These are phyloP conservation scores for Hypoxylon sp. DNA, from an alignment of 2,329 filamentous ascomycete species.

Conservation along the genomic window DNA sequence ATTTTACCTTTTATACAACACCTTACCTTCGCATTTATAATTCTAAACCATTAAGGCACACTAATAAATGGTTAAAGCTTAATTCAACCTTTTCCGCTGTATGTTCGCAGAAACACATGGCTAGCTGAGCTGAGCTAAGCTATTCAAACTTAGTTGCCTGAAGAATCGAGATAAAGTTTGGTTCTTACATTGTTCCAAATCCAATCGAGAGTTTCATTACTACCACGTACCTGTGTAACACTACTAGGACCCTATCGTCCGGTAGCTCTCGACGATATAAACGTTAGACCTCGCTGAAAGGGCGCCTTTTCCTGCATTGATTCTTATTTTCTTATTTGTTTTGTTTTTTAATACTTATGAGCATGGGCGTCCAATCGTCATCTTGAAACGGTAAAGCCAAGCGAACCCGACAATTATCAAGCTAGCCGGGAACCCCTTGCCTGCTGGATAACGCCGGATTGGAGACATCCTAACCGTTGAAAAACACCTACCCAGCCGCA, in stretches of 20 bases:
- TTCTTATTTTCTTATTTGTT: conserved; percentile 3
- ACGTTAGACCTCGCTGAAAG: conserved; percentile 5
- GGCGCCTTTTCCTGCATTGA: conserved; percentile 3
- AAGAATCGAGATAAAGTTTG: too few relatives aligned
- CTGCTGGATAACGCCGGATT: conserved; percentile 11
- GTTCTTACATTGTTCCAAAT: too few relatives aligned
- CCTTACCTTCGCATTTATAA: neutral
- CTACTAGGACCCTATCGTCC: too few relatives aligned
- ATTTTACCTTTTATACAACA: neutral
- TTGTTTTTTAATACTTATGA: neutral
- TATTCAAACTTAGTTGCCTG: too few relatives aligned
- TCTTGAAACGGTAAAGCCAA: conserved; percentile 46
- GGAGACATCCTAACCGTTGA: conserved; percentile 35
- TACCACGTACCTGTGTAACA: too few relatives aligned
- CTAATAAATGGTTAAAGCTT: neutral
- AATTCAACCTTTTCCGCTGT: neutral
- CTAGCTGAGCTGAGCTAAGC: too few relatives aligned
- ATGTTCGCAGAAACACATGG: neutral
- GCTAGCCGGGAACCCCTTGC: conserved; percentile 22
- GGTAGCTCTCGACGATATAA: too few relatives aligned
- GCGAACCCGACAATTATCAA: conserved; percentile 30
- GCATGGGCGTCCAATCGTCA: conserved; percentile 11
- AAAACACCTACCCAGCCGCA: conserved; percentile 34
- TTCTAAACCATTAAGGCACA: neutral
- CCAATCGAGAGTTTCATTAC: too few relatives aligned